phyloP scores from a whole-genome alignment of 1,284 basidiomycete species.

The Malassezia globosa region DNA sequence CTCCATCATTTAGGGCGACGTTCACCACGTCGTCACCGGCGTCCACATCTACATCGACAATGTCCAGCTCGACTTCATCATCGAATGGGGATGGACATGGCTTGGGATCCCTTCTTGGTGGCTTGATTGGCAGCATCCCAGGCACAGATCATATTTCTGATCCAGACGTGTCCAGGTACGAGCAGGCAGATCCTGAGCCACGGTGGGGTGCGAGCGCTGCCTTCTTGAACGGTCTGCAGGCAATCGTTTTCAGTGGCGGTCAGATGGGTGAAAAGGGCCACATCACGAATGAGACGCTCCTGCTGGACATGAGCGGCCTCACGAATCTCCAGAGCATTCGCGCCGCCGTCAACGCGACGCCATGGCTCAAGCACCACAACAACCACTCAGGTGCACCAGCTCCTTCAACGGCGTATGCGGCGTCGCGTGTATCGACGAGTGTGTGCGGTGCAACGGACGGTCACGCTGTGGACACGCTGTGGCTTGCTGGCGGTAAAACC shows the following conservation, averaged over 20 bases:
- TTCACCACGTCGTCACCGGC: no score
- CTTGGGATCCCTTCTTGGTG: background rate
- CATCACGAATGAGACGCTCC: constrained; percentile 24
- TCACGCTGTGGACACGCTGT: constrained; percentile 11
- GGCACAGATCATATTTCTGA: background rate
- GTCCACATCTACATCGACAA: background rate
- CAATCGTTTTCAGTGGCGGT: constrained; percentile 22
- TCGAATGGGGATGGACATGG: background rate
- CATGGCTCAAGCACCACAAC: constrained; percentile 3
- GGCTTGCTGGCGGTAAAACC: constrained; percentile 22
- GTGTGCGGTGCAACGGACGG: constrained; percentile 6
- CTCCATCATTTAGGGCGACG: no score
- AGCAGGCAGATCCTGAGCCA: background rate
- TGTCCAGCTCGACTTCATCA: background rate
- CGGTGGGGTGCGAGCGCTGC: constrained; percentile 41
- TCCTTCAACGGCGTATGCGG: constrained; percentile 18
- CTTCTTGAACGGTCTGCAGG: constrained; percentile 22
- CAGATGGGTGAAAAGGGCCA: constrained; percentile 8
- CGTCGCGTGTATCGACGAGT: constrained; percentile 11
- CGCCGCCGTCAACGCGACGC: background rate
- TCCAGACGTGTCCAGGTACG: constrained; percentile 8
- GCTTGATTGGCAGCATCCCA: constrained; percentile 1
- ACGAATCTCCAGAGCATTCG: constrained; percentile 1
- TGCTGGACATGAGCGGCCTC: constrained; percentile 19
- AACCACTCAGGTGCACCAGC: constrained; percentile 2